phyloP scores from a whole-genome alignment of 192 early-diverging fungal genomes.

The Linnemannia schmuckeri region DNA sequence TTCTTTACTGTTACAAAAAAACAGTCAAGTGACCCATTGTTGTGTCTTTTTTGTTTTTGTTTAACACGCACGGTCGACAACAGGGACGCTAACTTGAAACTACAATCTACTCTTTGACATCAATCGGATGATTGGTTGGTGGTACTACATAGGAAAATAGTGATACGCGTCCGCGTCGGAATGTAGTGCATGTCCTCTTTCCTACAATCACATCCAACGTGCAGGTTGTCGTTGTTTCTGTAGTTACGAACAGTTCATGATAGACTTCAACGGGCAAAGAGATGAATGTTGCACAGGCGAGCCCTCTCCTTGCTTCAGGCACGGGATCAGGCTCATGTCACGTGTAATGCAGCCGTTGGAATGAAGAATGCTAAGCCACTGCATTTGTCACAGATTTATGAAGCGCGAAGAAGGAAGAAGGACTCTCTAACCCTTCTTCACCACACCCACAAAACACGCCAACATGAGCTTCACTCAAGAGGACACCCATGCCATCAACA shows the following conservation, averaged over 20 bases:
- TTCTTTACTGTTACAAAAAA: no score
- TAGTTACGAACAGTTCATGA: no score
- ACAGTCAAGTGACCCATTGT: no score
- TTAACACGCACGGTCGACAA: not conserved
- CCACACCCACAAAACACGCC: not conserved
- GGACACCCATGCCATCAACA: constrained; percentile 77
- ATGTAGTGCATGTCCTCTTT: not conserved
- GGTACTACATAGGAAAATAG: not conserved
- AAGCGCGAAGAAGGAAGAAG: not conserved
- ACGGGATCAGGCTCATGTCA: not conserved
- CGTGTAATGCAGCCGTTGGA: not conserved
- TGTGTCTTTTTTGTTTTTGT: not conserved
- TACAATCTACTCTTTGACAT: not conserved
- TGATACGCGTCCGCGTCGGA: not conserved
- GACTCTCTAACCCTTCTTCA: constrained; percentile 4
- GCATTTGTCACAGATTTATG: not conserved
- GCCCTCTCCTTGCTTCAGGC: not conserved
- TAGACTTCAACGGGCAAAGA: no score
- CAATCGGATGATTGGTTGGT: not conserved
- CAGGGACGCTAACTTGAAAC: not conserved
- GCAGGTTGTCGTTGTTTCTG: no score
- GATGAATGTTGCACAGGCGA: not conserved
- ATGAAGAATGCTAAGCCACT: not conserved
- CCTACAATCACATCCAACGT: not conserved
- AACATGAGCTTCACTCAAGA: constrained; percentile 53